A percentile compares a stretch with the other conserved stretches of the same genome.
These are phyloP conservation scores for Coprinopsis strossmayeri DNA, from an alignment of 768 basidiomycete species.

Conservation along the genomic window DNA sequence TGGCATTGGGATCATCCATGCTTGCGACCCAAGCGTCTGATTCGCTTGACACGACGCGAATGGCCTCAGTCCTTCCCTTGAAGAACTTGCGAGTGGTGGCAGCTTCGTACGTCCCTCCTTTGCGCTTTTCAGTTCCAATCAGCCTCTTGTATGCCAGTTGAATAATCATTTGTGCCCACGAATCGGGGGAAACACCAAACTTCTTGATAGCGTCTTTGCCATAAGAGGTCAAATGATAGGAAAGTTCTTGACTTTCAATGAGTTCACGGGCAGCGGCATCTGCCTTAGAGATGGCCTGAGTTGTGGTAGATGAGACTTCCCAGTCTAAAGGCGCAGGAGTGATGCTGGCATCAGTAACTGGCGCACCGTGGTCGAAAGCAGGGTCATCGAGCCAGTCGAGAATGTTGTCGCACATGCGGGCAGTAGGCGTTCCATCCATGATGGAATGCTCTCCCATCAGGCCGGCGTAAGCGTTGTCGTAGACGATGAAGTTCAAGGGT, in stretches of 20 bases:
- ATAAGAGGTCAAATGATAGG: slow-evolving; percentile 61
- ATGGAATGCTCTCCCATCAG: slow-evolving; percentile 91
- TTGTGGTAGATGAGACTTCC: slow-evolving; percentile 42
- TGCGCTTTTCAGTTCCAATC: slow-evolving; percentile 42
- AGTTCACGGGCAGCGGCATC: slow-evolving; percentile 50
- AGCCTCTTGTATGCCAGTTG: slow-evolving; percentile 85
- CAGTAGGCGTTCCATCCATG: slow-evolving; percentile 86
- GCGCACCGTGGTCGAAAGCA: slow-evolving; percentile 56
- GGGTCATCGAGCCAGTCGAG: slow-evolving; percentile 53
- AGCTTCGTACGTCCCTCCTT: slow-evolving; percentile 89
- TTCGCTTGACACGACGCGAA: slow-evolving; percentile 74
- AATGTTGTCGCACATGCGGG: slow-evolving; percentile 64
- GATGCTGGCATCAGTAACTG: slow-evolving; percentile 17
- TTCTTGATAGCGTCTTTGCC: slow-evolving; percentile 84
- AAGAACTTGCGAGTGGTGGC: slow-evolving; percentile 84
- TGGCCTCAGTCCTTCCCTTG: slow-evolving; percentile 92
- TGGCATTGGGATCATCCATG: slow-evolving; percentile 53
- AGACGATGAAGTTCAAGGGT: slow-evolving; percentile 81
- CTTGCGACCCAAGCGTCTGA: slow-evolving; percentile 70
- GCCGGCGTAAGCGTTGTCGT: slow-evolving; percentile 74
- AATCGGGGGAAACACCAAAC: slow-evolving; percentile 87
- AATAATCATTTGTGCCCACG: slow-evolving; percentile 90
- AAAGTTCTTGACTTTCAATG: slow-evolving; percentile 55
- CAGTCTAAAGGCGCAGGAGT: slow-evolving; percentile 55
- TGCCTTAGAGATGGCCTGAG: slow-evolving; percentile 49